These are phyloP conservation scores for Arthromyces matolae DNA, from an alignment of 768 basidiomycete genomes.

Conservation along the genomic window DNA sequence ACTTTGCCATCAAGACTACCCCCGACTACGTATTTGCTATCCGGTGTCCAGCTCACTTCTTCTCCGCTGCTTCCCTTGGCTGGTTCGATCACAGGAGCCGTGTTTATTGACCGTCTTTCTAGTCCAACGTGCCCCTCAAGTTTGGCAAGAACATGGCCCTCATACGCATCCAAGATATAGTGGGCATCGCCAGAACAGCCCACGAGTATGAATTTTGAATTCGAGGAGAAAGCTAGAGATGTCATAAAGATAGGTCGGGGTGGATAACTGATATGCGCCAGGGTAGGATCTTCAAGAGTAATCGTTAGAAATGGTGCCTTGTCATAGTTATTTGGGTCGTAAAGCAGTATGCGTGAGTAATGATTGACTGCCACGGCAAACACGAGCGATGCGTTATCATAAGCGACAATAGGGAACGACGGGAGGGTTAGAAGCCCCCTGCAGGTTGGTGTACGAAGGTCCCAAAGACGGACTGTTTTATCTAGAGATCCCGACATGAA, in stretches of 20 bases:
- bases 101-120: slow-evolving; percentile 58
- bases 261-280: slow-evolving; percentile 74
- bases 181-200: slow-evolving; percentile 93
- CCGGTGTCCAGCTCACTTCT: slow-evolving; percentile 92
- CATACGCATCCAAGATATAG: slow-evolving; percentile 90
- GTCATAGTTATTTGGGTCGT: slow-evolving; percentile 84
- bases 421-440: slow-evolving; percentile 77
- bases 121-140: slow-evolving; percentile 83
- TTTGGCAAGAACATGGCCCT: slow-evolving; percentile 78
- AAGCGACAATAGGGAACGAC: slow-evolving; percentile 73
- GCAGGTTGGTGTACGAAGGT: slow-evolving; percentile 76
- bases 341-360: slow-evolving; percentile 78
- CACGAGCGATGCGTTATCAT: slow-evolving; percentile 77
- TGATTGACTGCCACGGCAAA: slow-evolving; percentile 86
- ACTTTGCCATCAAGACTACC: slow-evolving; percentile 86
- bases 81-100: slow-evolving; percentile 59
- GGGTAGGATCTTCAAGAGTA: slow-evolving; percentile 76
- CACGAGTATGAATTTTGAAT: slow-evolving; percentile 86
- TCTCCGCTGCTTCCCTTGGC: slow-evolving; percentile 83
- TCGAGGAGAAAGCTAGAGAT: slow-evolving; percentile 83
- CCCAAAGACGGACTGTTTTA: slow-evolving; percentile 95
- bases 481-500: slow-evolving; percentile 96
- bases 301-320: slow-evolving; percentile 88
- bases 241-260: slow-evolving; percentile 90
- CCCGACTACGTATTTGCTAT: slow-evolving; percentile 85